phyloP scores from a whole-genome alignment of 495 filamentous ascomycete genomes.

The Bryoglossum gracile region DNA sequence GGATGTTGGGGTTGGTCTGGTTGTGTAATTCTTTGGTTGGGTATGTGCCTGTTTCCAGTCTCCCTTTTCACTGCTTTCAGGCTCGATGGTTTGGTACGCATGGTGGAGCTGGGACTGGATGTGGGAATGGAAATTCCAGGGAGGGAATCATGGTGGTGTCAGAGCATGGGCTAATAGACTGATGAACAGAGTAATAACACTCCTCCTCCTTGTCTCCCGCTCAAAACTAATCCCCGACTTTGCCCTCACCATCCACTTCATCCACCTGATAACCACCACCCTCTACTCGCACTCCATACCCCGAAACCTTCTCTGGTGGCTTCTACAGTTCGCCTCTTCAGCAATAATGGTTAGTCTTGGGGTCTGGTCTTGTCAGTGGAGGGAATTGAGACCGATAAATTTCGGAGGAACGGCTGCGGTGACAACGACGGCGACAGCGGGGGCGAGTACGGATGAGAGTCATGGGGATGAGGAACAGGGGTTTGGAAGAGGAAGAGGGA shows the following conservation, averaged over 20 bases:
- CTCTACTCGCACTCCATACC: constrained; percentile 73
- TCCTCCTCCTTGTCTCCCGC: constrained; percentile 72
- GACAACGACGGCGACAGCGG: constrained; percentile 25
- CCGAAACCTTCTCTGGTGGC: constrained; percentile 79
- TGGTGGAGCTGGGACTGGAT: no score
- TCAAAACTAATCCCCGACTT: constrained; percentile 93
- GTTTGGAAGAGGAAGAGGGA: constrained; percentile 41
- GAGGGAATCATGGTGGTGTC: no score
- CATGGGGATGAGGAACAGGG: constrained; percentile 40
- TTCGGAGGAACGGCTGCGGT: constrained; percentile 56
- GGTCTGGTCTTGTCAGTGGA: constrained; percentile 84
- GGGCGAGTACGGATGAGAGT: constrained; percentile 21
- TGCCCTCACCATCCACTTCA: constrained; percentile 76
- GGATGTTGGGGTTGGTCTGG: constrained; percentile 87
- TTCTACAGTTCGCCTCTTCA: constrained; percentile 61
- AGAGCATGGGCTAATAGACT: constrained; percentile 21
- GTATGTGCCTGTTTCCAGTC: constrained; percentile 46
- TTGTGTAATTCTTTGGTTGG: constrained; percentile 66
- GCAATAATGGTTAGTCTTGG: constrained; percentile 64
- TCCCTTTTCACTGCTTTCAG: constrained; percentile 7
- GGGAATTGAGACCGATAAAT: constrained; percentile 80
- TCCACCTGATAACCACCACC: constrained; percentile 72
- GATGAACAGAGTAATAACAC: constrained; percentile 57
- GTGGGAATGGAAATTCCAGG: no score
- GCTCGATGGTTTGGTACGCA: no score